Base-by-base conservation (phyloP, 495 filamentous ascomycete genomes). In the Lichina pygmaea region DNA sequence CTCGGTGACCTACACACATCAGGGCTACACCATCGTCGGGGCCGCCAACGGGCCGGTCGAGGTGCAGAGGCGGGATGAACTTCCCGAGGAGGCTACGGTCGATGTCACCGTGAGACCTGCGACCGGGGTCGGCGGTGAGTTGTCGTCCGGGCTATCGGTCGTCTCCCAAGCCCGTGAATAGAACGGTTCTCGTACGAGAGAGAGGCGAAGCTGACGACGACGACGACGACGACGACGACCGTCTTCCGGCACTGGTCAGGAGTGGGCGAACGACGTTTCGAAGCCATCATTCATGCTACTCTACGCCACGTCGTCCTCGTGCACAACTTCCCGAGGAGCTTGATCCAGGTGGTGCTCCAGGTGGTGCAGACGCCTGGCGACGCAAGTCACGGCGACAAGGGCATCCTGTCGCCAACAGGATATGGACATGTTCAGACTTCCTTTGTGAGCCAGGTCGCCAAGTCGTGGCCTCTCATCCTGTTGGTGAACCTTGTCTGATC, bases 21-120 rank as follows among this genome's bases (percentile, higher is more conserved):
- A 78, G 42, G 81, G 81, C 34, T 92, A 79, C 58, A 75, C 73
- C 44, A 68, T 95, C 49, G 71, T 89, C 42, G 81, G 76, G 45
- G 74, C 81, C 10, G 83, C 91, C 49, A 93, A 86, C 57, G 89
- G 82, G 0, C 89, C 89, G n/a, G 68, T 94, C 51, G 86, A 94
- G 60, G 82, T 86, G 15, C 74, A 71, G 50, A 74, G 84, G 51
- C 71, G 81, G 51, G 86, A 93, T 53, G 77, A 93, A 52, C 71
- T 82, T 45, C 78, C 89, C 12, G 81, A 91, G 59, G 84, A 93
- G 62, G 81, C 89, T 24, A 75, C 74, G 44, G 63, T 97, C 45
- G 89, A 95, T 57, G 80, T 95, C 33, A 75, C 84, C 56, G 72
- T 97, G 51, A 75, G 86, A 56, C 86, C 86, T 33, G 75, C 78